A percentile compares a stretch with the other conserved stretches of the same genome.
phyloP scores from a whole-genome alignment of 495 filamentous ascomycete species.

The Hyaloscypha variabilis region DNA sequence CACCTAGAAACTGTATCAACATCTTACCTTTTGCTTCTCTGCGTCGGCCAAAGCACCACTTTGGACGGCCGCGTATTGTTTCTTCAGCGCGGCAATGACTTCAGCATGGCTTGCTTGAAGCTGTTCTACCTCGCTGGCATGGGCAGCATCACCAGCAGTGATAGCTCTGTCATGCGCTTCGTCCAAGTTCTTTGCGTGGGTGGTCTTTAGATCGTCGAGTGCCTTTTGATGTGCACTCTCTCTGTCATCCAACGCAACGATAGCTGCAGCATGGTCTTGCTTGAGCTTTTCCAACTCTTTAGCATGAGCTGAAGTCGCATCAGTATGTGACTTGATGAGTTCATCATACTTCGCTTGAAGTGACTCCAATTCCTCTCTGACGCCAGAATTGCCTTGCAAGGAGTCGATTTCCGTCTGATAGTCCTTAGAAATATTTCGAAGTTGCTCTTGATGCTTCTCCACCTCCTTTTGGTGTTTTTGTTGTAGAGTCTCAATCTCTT shows the following conservation, averaged over 20 bases:
- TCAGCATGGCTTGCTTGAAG: constrained; percentile 45
- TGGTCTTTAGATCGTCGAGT: constrained; percentile 41
- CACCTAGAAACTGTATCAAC: constrained; percentile 12
- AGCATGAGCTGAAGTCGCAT: constrained; percentile 38
- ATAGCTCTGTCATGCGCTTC: constrained; percentile 37
- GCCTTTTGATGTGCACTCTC: constrained; percentile 34
- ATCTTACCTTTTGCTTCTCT: constrained; percentile 24
- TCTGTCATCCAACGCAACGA: constrained; percentile 37
- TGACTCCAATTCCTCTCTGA: constrained; percentile 54
- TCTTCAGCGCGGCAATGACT: constrained; percentile 43
- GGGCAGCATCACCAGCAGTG: constrained; percentile 30
- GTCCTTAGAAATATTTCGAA: constrained; percentile 53
- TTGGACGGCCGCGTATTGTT: constrained; percentile 36
- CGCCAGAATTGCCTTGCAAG: constrained; percentile 55
- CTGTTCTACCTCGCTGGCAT: constrained; percentile 51
- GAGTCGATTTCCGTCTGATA: constrained; percentile 59
- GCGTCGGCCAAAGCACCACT: constrained; percentile 11
- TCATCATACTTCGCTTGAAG: constrained; percentile 49
- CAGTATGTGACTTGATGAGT: constrained; percentile 41
- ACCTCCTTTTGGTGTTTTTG: constrained; percentile 53
- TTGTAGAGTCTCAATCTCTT: constrained; percentile 34
- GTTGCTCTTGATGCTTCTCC: constrained; percentile 51
- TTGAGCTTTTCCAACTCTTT: constrained; percentile 51
- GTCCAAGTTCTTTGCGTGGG: constrained; percentile 45
- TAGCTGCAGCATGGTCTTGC: constrained; percentile 44